Evolutionary conservation across 176 grass and related monocot species (phyloP).

Genomic region (Leersia perrieri): DNA sequence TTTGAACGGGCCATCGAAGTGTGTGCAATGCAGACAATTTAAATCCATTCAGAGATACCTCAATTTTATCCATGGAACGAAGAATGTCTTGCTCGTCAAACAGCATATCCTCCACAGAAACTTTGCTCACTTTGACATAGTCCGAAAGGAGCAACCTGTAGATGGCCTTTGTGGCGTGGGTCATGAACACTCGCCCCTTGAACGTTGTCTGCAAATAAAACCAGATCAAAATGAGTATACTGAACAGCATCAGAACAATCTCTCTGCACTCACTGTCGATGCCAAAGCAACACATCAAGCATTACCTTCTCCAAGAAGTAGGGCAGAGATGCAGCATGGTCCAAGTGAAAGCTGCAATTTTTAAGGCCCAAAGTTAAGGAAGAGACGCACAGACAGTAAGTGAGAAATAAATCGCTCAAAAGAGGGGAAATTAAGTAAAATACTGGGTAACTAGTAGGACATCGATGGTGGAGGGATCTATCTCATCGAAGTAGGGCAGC

Average conservation of each 20-base stretch:
- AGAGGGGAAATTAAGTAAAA: background rate
- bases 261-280: too few species aligned
- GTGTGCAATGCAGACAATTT: background rate
- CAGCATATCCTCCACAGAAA: constrained; percentile 90
- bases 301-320: constrained; percentile 95
- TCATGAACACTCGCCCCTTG: constrained; percentile 91
- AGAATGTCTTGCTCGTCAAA: constrained; percentile 87
- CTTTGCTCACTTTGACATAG: constrained; percentile 98
- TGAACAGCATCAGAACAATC: background rate
- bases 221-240: background rate
- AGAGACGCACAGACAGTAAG: background rate
- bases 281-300: background rate
- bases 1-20: background rate
- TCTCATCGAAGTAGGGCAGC: constrained; percentile 95
- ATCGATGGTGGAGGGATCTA: constrained; percentile 88
- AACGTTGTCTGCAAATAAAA: constrained; percentile 72
- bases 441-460: constrained; percentile 91
- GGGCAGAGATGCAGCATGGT: constrained; percentile 90
- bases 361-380: background rate
- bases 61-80: constrained; percentile 89
- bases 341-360: constrained; percentile 83
- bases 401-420: background rate
- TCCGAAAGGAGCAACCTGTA: constrained; percentile 78
- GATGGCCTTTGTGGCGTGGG: constrained; percentile 94
- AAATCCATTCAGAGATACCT: constrained; percentile 38